Conservation (phyloP, 768 basidiomycete genomes). For the Pulveroboletus ravenelii region DNA sequence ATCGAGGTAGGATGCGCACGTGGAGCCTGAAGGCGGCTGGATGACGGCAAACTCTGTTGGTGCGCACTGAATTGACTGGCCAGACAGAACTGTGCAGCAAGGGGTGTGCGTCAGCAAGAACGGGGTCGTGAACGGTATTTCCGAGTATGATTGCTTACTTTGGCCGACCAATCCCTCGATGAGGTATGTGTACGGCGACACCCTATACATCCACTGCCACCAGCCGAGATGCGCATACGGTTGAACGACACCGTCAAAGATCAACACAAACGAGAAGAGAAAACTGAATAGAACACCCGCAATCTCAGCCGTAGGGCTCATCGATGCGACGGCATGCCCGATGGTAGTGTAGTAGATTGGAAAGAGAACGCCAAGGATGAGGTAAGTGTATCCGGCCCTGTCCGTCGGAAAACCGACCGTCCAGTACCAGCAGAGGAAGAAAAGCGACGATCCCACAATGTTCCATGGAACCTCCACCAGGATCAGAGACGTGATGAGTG, state of each 20-base stretch:
- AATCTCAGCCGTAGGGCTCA: slow-evolving; percentile 57
- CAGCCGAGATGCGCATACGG: slow-evolving; percentile 57
- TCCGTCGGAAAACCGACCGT: slow-evolving; percentile 55
- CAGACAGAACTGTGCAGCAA: slow-evolving; percentile 41
- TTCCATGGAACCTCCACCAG: slow-evolving; percentile 61
- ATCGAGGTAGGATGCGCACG: slow-evolving; percentile 44
- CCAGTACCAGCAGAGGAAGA: slow-evolving; percentile 70
- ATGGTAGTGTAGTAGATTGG: slow-evolving; percentile 61
- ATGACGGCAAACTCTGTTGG: slow-evolving; percentile 58
- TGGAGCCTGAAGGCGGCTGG: slow-evolving; percentile 39
- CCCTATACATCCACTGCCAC: slow-evolving; percentile 69
- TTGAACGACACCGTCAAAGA: slow-evolving; percentile 68
- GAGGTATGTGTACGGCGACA: slow-evolving; percentile 54
- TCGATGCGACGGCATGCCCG: slow-evolving; percentile 55
- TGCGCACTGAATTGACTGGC: slow-evolving; percentile 49
- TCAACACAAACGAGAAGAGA: slow-evolving; percentile 58
- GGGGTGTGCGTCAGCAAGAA: not conserved
- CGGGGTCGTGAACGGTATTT: not conserved
- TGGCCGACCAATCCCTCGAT: slow-evolving; percentile 44
- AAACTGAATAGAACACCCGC: slow-evolving; percentile 55
- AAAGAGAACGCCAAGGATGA: slow-evolving; percentile 50
- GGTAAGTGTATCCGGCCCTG: slow-evolving; percentile 56
- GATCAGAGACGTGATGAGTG: slow-evolving; percentile 50
- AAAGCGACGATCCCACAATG: slow-evolving; percentile 49
- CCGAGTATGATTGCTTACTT: slow-evolving; percentile 34